These are phyloP conservation scores for Cyclotella baltica DNA, from an alignment of 108 stramenopile species.

Conservation along the genomic window DNA sequence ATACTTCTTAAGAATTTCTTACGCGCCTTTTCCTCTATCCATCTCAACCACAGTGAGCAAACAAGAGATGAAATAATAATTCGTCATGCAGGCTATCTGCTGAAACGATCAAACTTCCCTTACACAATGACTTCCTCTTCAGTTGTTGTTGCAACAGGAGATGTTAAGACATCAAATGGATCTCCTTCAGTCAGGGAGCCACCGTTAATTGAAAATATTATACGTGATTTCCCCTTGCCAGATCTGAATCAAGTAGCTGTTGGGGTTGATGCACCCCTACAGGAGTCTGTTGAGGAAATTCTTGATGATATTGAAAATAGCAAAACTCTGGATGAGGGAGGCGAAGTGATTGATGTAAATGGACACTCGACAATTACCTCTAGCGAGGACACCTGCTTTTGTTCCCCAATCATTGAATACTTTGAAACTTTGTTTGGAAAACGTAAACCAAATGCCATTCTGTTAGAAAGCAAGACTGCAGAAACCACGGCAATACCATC, in stretches of 20 bases:
- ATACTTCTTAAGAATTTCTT: background rate
- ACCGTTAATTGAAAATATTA: constrained; percentile 10
- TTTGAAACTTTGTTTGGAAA: constrained; percentile 18
- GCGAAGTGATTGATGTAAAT: no score
- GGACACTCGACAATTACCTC: background rate
- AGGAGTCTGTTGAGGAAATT: background rate
- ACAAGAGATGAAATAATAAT: constrained; percentile 13
- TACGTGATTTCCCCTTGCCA: constrained; percentile 2
- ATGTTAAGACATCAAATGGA: background rate
- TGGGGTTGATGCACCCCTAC: background rate
- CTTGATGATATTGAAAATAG: background rate
- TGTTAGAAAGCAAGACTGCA: background rate
- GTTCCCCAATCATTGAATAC: constrained; percentile 32
- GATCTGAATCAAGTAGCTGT: background rate
- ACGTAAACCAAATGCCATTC: constrained; percentile 1
- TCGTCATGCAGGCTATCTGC: constrained; percentile 49
- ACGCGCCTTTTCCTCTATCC: background rate
- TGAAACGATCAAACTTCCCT: constrained; percentile 47
- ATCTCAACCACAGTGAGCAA: constrained; percentile 18
- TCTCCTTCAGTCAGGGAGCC: background rate
- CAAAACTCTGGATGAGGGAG: background rate
- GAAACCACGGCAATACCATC: background rate
- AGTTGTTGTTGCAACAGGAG: background rate
- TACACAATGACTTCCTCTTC: constrained; percentile 13
- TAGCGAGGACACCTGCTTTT: constrained; percentile 25